Evolutionary conservation across 441 rosid species (phyloP).

Genomic region (Gossypium trilobum): DNA sequence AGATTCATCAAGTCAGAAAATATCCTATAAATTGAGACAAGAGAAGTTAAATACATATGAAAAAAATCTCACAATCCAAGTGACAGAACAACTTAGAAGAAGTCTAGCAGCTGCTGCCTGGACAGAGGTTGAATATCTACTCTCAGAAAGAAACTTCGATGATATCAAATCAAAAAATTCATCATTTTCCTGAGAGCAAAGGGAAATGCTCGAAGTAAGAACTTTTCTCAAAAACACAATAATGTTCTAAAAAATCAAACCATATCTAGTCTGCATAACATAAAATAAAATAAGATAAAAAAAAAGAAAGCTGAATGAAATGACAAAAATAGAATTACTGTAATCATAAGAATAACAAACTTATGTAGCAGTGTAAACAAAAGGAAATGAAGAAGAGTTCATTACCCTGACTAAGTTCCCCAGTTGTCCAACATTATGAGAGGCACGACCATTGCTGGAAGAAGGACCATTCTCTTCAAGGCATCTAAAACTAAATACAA

Average conservation of each 20-base stretch:
- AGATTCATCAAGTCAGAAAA: conserved; percentile 18
- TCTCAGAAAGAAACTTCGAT: conserved; percentile 72
- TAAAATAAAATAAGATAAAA: background rate
- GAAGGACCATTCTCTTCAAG: conserved; percentile 44
- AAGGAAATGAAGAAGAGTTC: conserved; percentile 3
- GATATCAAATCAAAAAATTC: conserved; percentile 92
- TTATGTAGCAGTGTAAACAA: background rate
- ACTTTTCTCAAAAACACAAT: background rate
- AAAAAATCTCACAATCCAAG: conserved; percentile 59
- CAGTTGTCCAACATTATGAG: conserved; percentile 73
- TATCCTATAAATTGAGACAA: background rate
- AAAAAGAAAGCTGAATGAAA: background rate
- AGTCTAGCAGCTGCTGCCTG: conserved; percentile 90
- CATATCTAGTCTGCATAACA: background rate
- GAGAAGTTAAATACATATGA: background rate
- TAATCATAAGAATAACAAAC: background rate
- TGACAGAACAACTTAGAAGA: conserved; percentile 62
- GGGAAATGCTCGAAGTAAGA: conserved; percentile 9
- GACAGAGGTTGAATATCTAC: conserved; percentile 54
- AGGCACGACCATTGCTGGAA: conserved; percentile 49
- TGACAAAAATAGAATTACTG: background rate
- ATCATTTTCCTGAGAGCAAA: conserved; percentile 71
- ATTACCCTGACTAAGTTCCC: conserved; percentile 69
- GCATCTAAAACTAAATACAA: conserved; percentile 37
- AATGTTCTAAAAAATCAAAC: conserved; percentile 1